Evolutionary conservation across 2,329 filamentous ascomycete species (phyloP).

Genomic region (Phyllachora maydis): DNA sequence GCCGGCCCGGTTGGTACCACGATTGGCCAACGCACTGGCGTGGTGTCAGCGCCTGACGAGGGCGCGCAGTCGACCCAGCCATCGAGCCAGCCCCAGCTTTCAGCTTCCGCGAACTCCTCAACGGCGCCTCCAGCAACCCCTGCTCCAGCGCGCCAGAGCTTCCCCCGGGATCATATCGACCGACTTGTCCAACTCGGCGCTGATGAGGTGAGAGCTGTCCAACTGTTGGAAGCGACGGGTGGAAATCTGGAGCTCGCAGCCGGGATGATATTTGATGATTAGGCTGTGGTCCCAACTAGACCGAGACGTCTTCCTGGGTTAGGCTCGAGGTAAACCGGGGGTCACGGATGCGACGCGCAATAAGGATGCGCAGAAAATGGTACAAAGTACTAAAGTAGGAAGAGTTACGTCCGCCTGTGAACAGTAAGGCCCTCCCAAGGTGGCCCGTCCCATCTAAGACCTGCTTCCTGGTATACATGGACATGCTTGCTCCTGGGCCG

Average conservation of each 20-base stretch:
- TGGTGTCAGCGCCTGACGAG: conserved; percentile 32
- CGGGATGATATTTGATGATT: conserved; percentile 46
- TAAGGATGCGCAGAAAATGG: too few relatives aligned
- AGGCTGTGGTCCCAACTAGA: too few relatives aligned
- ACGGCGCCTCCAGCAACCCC: conserved; percentile 8
- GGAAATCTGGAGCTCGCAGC: conserved; percentile 85
- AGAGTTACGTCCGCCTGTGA: too few relatives aligned
- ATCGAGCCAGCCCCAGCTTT: conserved; percentile 1
- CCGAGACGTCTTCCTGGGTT: too few relatives aligned
- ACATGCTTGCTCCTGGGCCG: too few relatives aligned
- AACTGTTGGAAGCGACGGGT: conserved; percentile 61
- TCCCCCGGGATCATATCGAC: conserved; percentile 47
- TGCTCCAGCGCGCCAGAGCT: conserved; percentile 10
- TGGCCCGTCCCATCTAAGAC: too few relatives aligned
- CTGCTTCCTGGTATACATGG: too few relatives aligned
- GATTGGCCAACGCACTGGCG: conserved; percentile 68
- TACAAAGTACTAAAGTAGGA: too few relatives aligned
- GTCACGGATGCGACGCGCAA: too few relatives aligned
- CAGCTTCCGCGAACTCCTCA: conserved; percentile 6
- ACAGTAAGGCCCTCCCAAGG: too few relatives aligned
- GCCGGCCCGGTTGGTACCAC: conserved; percentile 74
- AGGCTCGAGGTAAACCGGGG: too few relatives aligned
- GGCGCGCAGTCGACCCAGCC: conserved; percentile 7
- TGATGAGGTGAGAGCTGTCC: conserved; percentile 52
- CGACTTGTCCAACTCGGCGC: conserved; percentile 64